These are phyloP conservation scores for Ascochyta pisi DNA, from an alignment of 2,329 filamentous ascomycete genomes.

Conservation along the genomic window DNA sequence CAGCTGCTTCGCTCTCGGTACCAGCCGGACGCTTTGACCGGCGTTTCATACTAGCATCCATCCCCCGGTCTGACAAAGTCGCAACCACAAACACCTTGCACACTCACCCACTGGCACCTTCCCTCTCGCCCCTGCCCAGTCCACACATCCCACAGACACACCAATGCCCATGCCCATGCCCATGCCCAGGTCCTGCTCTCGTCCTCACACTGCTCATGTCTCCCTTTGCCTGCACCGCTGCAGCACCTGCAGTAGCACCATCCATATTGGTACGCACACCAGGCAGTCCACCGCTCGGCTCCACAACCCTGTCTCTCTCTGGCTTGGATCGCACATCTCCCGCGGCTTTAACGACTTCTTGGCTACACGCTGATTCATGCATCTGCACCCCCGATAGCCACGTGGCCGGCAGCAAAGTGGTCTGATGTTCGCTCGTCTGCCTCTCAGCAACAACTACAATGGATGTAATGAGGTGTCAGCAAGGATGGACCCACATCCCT, in stretches of 20 bases:
- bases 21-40: no score
- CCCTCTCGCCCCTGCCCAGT: no score
- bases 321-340: constrained; percentile 13
- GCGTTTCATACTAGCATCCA: no score
- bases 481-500: no score
- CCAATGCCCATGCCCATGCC: no score
- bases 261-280: neutral
- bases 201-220: neutral
- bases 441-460: neutral
- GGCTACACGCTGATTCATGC: constrained; percentile 2
- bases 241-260: constrained; percentile 5
- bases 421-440: neutral
- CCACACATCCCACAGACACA: no score
- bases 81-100: no score
- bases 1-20: no score
- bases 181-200: no score
- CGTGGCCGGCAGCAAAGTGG: neutral
- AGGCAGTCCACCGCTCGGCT: neutral
- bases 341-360: constrained; percentile 1
- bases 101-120: no score
- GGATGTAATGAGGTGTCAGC: no score
- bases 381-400: neutral
- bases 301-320: constrained; percentile 3
- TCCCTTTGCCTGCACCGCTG: constrained; percentile 4
- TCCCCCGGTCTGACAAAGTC: no score